A percentile compares a stretch with the other conserved stretches of the same genome.
These are phyloP conservation scores for Onygenales sp. DNA, from an alignment of 2,329 filamentous ascomycete genomes.

Conservation along the genomic window DNA sequence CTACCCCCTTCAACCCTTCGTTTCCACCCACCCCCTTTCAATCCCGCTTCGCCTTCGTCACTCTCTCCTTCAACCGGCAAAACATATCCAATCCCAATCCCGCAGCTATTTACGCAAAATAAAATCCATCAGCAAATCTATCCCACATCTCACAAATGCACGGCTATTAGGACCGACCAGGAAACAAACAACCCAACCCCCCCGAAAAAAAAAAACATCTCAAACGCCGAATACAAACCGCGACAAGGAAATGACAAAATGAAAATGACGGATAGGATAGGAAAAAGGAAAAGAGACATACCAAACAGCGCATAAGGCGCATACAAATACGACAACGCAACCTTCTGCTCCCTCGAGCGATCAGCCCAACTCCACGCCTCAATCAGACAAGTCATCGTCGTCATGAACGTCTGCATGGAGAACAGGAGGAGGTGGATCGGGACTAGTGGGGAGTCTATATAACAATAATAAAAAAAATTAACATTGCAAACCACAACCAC, in stretches of 20 bases:
- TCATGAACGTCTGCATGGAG: conserved; percentile 50
- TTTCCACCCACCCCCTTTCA: not conserved
- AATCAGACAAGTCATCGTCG: conserved; percentile 53
- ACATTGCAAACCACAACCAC: too few species aligned
- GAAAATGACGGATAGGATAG: conserved; percentile 1
- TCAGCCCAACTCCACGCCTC: conserved; percentile 51
- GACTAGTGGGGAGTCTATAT: conserved; percentile 45
- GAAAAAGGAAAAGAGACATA: conserved; percentile 25
- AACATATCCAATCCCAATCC: conserved; percentile 32
- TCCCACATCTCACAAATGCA: too few species aligned
- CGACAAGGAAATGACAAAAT: not conserved
- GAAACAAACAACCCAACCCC: not conserved
- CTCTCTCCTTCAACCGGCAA: conserved; percentile 17
- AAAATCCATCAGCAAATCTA: too few species aligned
- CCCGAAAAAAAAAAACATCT: not conserved
- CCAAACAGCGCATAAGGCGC: conserved; percentile 48
- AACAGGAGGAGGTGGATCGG: conserved; percentile 54
- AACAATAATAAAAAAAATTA: conserved; percentile 11
- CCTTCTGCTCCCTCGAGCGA: conserved; percentile 37
- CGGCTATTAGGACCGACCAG: too few species aligned
- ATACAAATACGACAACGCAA: conserved; percentile 44
- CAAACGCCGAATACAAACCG: not conserved
- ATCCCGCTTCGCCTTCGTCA: conserved; percentile 10
- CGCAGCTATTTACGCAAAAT: conserved; percentile 18
- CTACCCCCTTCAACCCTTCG: too few species aligned